Evolutionary conservation across 2,329 filamentous ascomycete genomes (phyloP), one percentile per base, ranked within the genome.

Genomic region (Phaeoacremonium minimum): DNA sequence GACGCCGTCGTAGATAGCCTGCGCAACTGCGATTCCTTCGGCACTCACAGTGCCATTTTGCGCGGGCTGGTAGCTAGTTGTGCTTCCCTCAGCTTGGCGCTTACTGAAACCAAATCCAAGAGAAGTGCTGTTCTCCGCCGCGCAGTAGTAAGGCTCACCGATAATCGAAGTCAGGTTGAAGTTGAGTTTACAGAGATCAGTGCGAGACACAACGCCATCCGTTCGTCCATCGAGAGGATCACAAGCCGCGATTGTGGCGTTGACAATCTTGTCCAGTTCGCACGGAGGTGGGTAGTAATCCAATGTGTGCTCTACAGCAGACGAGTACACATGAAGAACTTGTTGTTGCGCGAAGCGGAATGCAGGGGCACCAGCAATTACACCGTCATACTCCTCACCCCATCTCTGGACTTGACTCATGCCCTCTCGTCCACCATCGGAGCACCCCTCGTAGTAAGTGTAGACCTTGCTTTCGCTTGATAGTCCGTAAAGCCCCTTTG

Each of bases 201-300:
- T 51, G 5, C 58, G 50, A 15, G 53, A 45, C 30, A 80, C 61
- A 5, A 79, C 70, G 11, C 74, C 73, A 37, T 80, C 75, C 1
- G 59, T 63, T 30, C 61, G 61, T 6, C 76, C 75, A 37, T 80
- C 75, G 6, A 80, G 57, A 7, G 64, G 56, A 42, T 80, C 75
- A 34, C 75, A 80, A 22, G 66, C 66, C 2, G 58, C 56, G 32
- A 79, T 75, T 5, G 74, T 78, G 28, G 61, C 57, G 46, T 76
- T 77, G 15, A 71, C 61, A 31, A 77, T 75, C 46, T 66, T 67
- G 6, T 61, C 56, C 12, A 77, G 46, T 33, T 71, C 69, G 30
- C 63, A 66, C 1, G 68, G 55, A 3, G 62, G 57, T 3, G 67
- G 64, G 38, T 57, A 63, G 44, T 71, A 69, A 36, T 56, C 57